Conservation (phyloP, 805 yeast genomes). For the Saturnispora quitensis region DNA sequence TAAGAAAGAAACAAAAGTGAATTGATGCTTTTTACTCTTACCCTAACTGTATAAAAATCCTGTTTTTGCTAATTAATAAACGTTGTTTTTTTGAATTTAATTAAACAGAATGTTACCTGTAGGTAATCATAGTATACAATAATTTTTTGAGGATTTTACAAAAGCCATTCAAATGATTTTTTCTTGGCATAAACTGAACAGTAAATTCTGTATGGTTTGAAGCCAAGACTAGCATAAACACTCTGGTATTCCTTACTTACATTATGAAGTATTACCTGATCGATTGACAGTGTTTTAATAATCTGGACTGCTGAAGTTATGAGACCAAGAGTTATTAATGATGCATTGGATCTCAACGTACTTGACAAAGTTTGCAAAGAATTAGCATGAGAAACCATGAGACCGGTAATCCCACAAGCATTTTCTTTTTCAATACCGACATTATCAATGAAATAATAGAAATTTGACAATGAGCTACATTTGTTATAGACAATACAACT, state of each 20-base stretch:
- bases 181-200: constrained; percentile 18
- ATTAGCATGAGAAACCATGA: constrained; percentile 44
- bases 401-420: constrained; percentile 45
- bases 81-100: background rate
- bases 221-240: constrained; percentile 20
- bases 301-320: constrained; percentile 37
- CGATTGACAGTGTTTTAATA: constrained; percentile 27
- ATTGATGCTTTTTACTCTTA: background rate
- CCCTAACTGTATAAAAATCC: background rate
- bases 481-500: constrained; percentile 40
- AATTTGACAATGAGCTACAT: constrained; percentile 35
- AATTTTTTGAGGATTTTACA: background rate
- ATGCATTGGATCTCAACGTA: background rate
- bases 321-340: constrained; percentile 1
- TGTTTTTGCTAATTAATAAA: background rate
- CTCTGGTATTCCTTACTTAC: constrained; percentile 9
- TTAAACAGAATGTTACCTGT: background rate
- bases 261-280: constrained; percentile 13
- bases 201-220: constrained; percentile 18
- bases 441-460: constrained; percentile 44
- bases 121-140: background rate
- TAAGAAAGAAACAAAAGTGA: background rate
- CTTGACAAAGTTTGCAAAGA: background rate
- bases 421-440: constrained; percentile 14
- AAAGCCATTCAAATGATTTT: constrained; percentile 20